Conservation (phyloP, 1,284 basidiomycete genomes). For the Irpex sp. region DNA sequence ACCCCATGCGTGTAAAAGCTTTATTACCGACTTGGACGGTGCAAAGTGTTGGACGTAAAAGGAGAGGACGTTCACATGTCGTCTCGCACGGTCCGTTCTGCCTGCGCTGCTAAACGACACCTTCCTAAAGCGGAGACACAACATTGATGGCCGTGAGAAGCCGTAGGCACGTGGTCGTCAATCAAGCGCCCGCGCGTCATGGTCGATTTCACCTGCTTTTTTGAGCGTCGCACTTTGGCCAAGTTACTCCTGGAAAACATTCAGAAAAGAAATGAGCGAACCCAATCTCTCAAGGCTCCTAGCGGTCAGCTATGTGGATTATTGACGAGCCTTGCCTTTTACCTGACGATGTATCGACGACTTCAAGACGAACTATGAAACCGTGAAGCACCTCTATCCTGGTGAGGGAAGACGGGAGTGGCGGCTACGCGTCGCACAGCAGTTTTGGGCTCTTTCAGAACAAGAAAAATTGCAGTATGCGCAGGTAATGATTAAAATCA, state of each 20-base stretch:
- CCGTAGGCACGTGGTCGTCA: neutral
- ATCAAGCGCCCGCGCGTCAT: no score
- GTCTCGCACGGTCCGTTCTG: neutral
- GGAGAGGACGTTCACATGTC: neutral
- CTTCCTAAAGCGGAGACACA: slow-evolving; percentile 5
- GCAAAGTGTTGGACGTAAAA: no score
- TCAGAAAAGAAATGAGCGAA: neutral
- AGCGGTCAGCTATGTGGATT: slow-evolving; percentile 17
- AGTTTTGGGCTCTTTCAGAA: slow-evolving; percentile 34
- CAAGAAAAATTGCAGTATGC: slow-evolving; percentile 22
- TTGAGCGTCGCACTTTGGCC: neutral
- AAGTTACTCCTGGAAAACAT: neutral
- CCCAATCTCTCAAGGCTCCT: slow-evolving; percentile 22
- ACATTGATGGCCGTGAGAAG: neutral
- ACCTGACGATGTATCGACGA: neutral
- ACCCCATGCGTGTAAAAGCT: no score
- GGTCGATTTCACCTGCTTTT: no score
- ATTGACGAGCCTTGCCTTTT: neutral
- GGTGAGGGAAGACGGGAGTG: slow-evolving; percentile 37
- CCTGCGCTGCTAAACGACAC: slow-evolving; percentile 7
- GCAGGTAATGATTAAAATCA: slow-evolving; percentile 12
- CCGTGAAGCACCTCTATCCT: slow-evolving; percentile 31
- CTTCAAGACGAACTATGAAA: slow-evolving; percentile 33
- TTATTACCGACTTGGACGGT: no score
- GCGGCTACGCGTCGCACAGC: slow-evolving; percentile 33